Percentiles rank a stretch among this genome's conserved stretches.
Evolutionary conservation across 2,329 filamentous ascomycete genomes (phyloP).

Genomic region (Cytospora leucostoma): DNA sequence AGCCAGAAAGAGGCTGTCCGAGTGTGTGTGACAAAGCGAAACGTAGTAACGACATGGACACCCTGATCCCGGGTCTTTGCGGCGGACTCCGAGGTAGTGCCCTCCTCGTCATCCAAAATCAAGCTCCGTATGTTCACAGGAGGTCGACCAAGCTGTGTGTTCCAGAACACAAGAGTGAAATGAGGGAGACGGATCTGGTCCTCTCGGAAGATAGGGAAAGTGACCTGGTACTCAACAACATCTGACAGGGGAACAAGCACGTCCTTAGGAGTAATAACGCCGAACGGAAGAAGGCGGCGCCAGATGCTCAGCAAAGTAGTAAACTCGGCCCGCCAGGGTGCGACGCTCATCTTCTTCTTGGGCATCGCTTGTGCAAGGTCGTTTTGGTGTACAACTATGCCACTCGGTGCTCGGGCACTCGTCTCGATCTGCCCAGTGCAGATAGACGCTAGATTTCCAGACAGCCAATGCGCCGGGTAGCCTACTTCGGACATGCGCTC

Average conservation of each 20-base stretch:
- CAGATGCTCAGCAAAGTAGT: not conserved
- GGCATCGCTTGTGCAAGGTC: not conserved
- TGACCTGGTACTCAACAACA: not conserved
- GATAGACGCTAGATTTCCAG: conserved; percentile 27
- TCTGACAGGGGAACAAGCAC: not conserved
- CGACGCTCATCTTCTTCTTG: not conserved
- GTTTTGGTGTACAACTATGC: not conserved
- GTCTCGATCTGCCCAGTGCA: conserved; percentile 27
- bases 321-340: conserved; percentile 2
- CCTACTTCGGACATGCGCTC: conserved; percentile 30
- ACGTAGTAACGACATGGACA: conserved; percentile 23
- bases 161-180: conserved; percentile 4
- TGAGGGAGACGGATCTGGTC: not conserved
- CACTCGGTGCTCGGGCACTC: not conserved
- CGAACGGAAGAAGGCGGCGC: conserved; percentile 2
- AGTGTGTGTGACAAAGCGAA: conserved; percentile 23
- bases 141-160: not conserved
- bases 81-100: not conserved
- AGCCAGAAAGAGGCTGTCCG: conserved; percentile 26
- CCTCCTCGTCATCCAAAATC: not conserved
- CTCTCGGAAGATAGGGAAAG: not conserved
- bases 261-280: not conserved
- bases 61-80: conserved; percentile 1
- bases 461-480: conserved; percentile 36
- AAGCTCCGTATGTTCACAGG: not conserved